Evolutionary conservation across 257 asterid genomes (phyloP), one percentile per base, ranked within the genome.

Genomic region (Solanum arcanum): DNA sequence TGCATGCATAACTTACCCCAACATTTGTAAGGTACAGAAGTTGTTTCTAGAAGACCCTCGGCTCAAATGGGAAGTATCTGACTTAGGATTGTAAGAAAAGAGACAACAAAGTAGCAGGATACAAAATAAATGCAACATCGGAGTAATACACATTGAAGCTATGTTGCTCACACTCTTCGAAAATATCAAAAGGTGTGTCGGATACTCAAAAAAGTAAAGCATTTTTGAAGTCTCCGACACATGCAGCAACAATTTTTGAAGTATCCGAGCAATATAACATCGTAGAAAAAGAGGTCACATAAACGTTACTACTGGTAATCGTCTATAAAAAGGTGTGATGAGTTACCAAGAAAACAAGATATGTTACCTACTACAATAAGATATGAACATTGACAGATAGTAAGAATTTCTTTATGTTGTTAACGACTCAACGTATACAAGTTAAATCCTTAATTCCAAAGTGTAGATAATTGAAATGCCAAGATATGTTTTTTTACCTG

Each of bases 401-500:
- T 73, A 9, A 0, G 29, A 73, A 33, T 25, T 35, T 2, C 80
- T 72, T 73, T 9, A 35, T 0, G 0, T 73, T 35, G 15, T 73
- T 0, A 52, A 16, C n/a, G 10, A 52, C n/a, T 52, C 80, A 5
- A 9, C 2, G 25, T 70, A 70, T 73, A 35, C 20, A 72, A 35
- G 47, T 35, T 18, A 35, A 35, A 33, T 18, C 46, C 80, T 35
- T 9, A 35, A 35, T 6, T 20, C 37, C 35, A 25, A 76, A 76
- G 27, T 0, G 8, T 42, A 9, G 84, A 46, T 5, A 47, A 80
- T 47, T 18, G 68, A 80, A 80, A 47, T 80, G 42, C 25, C 25
- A 13, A 64, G 20, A 69, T 5, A 39, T 18, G 18, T 6, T 18
- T 9, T 3, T 31, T 9, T 88, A 95, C 99, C 98, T 95, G 99